Base-by-base conservation (phyloP, 768 basidiomycete genomes). In the Russula foetens region DNA sequence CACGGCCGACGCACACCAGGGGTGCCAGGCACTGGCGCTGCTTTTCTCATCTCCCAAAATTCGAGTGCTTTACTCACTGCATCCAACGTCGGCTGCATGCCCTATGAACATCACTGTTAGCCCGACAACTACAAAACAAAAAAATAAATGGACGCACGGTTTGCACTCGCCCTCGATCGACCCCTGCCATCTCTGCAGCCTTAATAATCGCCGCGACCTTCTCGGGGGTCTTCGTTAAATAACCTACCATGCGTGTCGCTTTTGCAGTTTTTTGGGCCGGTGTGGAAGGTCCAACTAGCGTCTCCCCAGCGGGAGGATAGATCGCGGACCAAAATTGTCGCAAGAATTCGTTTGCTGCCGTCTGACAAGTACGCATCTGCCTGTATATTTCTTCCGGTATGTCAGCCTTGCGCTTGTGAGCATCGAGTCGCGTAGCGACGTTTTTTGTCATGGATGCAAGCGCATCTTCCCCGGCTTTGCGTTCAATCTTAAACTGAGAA, bases 241-340 rank as follows among this genome's bases (percentile, higher is more conserved):
- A 96, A 3, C 78, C 83, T 5, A 84, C 82, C 95, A 99, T 97
- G 75, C 92, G 95, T 7, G 83, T 80, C 0, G 88, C 88, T 69
- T 94, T 92, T 6, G 82, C 78, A 1, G 82, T 79, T 65, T 86
- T 84, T 68, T 96, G 90, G 0, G 81, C 79, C 3, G 84, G 79
- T 0, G 84, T 85, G 2, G 82, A 75, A 0, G 74, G 66, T 21
- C 63, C 51, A 5, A 76, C 74, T 3, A 81, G 70, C 0, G 80
- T 76, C 56, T 80, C 89, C 19, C 79, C 75, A 0, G 79, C 72
- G 7, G 88, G 84, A 6, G 93, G 95, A 63, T 92, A 88, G 52
- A 90, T 81, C 2, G 92, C 82, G 2, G 86, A 81, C 94, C 95
- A 98, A 71, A 93, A 98, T 70, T 98, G 97, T 29, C 96, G 85